Percentiles rank a stretch among this genome's conserved stretches.
Conservation (phyloP, 768 basidiomycete species). For the Lentinula aciculospora region DNA sequence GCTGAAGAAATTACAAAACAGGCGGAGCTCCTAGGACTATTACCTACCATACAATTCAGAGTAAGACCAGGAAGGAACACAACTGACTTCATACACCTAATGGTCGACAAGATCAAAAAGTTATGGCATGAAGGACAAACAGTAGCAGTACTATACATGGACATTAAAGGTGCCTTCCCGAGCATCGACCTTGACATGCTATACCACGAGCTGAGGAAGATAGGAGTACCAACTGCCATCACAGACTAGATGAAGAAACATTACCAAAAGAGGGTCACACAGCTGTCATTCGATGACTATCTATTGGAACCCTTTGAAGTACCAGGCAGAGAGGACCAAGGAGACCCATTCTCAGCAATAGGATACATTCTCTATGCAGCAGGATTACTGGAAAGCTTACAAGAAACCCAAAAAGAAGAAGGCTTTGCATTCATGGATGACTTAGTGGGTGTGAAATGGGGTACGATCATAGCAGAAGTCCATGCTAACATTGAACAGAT, state of each 20-base stretch:
- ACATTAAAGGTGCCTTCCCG: slow-evolving; percentile 23
- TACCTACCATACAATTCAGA: slow-evolving; percentile 21
- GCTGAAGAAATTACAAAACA: not conserved
- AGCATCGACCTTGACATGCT: slow-evolving; percentile 14
- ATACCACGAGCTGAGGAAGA: slow-evolving; percentile 16
- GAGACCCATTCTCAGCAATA: slow-evolving; percentile 18
- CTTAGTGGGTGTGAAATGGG: slow-evolving; percentile 3
- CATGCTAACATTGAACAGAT: slow-evolving; percentile 7
- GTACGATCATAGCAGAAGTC: slow-evolving; percentile 5
- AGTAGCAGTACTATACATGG: slow-evolving; percentile 22
- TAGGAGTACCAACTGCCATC: slow-evolving; percentile 17
- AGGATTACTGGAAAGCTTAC: too few species aligned
- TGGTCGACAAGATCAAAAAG: slow-evolving; percentile 16
- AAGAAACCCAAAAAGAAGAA: too few species aligned
- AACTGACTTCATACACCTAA: slow-evolving; percentile 21
- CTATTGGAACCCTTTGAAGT: too few species aligned
- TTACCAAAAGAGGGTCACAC: slow-evolving; percentile 15
- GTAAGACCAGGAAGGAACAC: slow-evolving; percentile 22
- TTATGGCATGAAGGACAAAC: too few species aligned
- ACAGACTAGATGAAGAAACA: slow-evolving; percentile 10
- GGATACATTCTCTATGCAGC: slow-evolving; percentile 19
- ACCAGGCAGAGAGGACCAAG: slow-evolving; percentile 19
- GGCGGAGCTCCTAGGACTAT: slow-evolving; percentile 13
- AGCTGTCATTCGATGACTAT: slow-evolving; percentile 18
- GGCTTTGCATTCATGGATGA: slow-evolving; percentile 16